Base-by-base conservation (phyloP, 1,284 basidiomycete species). In the Ceraceosorus bombacis region DNA sequence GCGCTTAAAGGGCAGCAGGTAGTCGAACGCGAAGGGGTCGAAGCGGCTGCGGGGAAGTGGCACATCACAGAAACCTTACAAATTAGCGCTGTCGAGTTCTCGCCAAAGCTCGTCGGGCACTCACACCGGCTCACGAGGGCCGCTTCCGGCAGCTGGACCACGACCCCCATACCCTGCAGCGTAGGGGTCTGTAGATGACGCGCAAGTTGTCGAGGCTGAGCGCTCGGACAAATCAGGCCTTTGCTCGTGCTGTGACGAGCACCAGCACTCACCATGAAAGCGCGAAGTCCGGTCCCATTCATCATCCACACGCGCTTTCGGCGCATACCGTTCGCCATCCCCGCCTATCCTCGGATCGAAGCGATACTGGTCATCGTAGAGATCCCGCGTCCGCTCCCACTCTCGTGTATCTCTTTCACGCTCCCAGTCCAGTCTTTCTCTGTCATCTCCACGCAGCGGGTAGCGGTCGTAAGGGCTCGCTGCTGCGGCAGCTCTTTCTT, bases 1-100 rank as follows among this genome's bases (percentile, higher is more conserved):
- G 6, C 56, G 58, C 6, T 62, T 61, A 54, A 71, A 71, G 6
- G 66, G 64, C 27, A 71, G 50, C 7, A 71, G 43, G 43, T 15
- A 10, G 43, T 46, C 43, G 43, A 10, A 15, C 1, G 9, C 43
- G 43, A 46, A 15, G 10, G 43, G 43, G 43, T 46, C 43, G 15
- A 46, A 15, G 15, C 10, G 43, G 10, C 43, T 46, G 43, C 43
- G 15, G 15, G 43, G 2, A 46, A 46, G 4, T 10, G 27, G 27
- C 27, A 3, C 3, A 27, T 27, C 27, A 27, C 27, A 27, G 3
- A 27, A 27, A 27, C 27, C 27, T 27, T 3, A 27, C 27, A 27
- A 27, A 27, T 27, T 27, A 27, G 27, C 27, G 27, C 27, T 27
- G 27, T 27, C 27, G 27, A 27, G 27, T 27, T 27, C 27, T 3